Evolutionary conservation across 2,329 filamentous ascomycete species (phyloP).

Genomic region (Xylariaceae sp.): DNA sequence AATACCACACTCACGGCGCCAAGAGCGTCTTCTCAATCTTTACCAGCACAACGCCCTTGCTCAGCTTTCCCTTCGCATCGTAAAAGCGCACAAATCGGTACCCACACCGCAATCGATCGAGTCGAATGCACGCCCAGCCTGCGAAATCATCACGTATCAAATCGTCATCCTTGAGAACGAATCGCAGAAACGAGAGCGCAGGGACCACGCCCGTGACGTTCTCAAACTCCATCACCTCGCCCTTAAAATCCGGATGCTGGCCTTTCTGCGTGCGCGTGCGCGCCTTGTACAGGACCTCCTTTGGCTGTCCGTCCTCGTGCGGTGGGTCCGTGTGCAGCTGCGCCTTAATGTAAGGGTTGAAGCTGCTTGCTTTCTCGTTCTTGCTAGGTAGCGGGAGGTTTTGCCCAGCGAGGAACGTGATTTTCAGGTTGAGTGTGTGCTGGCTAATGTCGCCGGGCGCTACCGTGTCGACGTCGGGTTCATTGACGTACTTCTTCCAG

Average conservation of each 20-base stretch:
- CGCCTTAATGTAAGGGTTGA: slow-evolving; percentile 77
- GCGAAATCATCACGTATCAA: slow-evolving; percentile 72
- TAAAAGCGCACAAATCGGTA: slow-evolving; percentile 73
- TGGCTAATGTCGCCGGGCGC: slow-evolving; percentile 37
- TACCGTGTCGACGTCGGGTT: slow-evolving; percentile 26
- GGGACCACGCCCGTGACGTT: slow-evolving; percentile 54
- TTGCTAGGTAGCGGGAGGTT: slow-evolving; percentile 60
- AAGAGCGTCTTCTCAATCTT: slow-evolving; percentile 55
- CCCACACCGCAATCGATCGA: slow-evolving; percentile 73
- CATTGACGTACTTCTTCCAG: slow-evolving; percentile 28
- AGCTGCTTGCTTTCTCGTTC: slow-evolving; percentile 48
- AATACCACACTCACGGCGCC: slow-evolving; percentile 9
- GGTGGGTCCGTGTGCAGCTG: slow-evolving; percentile 70
- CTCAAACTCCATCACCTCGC: slow-evolving; percentile 54
- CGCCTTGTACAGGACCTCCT: slow-evolving; percentile 54
- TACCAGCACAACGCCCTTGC: slow-evolving; percentile 66
- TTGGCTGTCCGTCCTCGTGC: slow-evolving; percentile 47
- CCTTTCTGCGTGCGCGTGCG: slow-evolving; percentile 55
- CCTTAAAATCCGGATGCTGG: slow-evolving; percentile 57
- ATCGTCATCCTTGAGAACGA: slow-evolving; percentile 86
- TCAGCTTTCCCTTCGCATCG: slow-evolving; percentile 60
- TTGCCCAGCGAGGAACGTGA: slow-evolving; percentile 74
- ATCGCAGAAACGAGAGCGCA: slow-evolving; percentile 67
- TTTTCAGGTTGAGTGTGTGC: slow-evolving; percentile 61
- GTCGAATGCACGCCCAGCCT: slow-evolving; percentile 81